phyloP scores from a whole-genome alignment of 371 early-diverging fungal genomes.

The Mucor indicus region DNA sequence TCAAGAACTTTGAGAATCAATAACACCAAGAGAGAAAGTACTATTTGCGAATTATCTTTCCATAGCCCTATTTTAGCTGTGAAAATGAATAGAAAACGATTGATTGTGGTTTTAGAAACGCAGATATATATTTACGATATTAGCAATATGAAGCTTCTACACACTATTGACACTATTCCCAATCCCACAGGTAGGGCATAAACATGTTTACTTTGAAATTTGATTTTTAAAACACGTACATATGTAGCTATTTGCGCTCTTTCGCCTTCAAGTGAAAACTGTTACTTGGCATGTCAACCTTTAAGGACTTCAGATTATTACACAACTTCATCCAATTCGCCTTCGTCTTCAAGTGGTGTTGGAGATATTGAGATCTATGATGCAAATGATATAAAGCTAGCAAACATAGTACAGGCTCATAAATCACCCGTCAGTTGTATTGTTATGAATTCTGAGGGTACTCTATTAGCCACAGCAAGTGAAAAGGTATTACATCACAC shows the following conservation, averaged over 20 bases:
- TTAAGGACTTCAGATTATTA: conserved; percentile 51
- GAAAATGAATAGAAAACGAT: conserved; percentile 89
- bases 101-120: conserved; percentile 91
- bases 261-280: conserved; percentile 92
- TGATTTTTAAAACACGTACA: background rate
- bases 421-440: conserved; percentile 85
- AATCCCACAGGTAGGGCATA: conserved; percentile 78
- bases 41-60: conserved; percentile 95
- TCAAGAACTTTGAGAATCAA: conserved; percentile 86
- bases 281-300: conserved; percentile 88
- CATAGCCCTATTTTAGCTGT: conserved; percentile 89
- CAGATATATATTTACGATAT: conserved; percentile 92
- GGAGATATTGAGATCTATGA: conserved; percentile 92
- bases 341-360: conserved; percentile 27
- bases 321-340: conserved; percentile 41
- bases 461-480: conserved; percentile 90
- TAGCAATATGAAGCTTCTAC: conserved; percentile 93
- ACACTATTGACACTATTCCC: conserved; percentile 91
- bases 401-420: conserved; percentile 92
- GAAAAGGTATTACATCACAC: conserved; percentile 69
- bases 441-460: conserved; percentile 86
- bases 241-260: conserved; percentile 81
- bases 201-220: too few relatives aligned
- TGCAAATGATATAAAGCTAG: conserved; percentile 77
- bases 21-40: conserved; percentile 95